These are phyloP conservation scores for Ceratocystis cacaofunesta DNA, from an alignment of 2,329 filamentous ascomycete species.

Conservation along the genomic window DNA sequence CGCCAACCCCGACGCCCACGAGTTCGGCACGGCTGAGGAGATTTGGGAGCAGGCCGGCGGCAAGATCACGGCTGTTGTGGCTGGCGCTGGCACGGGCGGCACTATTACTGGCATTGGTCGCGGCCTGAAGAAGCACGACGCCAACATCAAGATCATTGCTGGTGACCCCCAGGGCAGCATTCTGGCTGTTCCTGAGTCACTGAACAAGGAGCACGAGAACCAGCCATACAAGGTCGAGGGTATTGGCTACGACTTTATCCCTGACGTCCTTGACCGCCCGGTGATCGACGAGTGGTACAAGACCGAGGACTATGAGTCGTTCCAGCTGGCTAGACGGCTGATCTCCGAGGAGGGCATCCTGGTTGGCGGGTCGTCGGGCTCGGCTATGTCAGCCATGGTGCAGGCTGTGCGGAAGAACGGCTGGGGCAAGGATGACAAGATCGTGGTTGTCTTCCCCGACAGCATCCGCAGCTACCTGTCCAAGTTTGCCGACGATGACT, in stretches of 20 bases:
- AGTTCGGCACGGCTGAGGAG: constrained; percentile 87
- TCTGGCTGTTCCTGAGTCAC: constrained; percentile 59
- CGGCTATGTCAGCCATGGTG: constrained; percentile 70
- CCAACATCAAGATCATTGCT: constrained; percentile 72
- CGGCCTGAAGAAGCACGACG: constrained; percentile 76
- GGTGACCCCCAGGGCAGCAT: constrained; percentile 90
- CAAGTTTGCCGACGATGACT: constrained; percentile 98
- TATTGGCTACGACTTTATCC: constrained; percentile 96
- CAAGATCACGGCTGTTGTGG: constrained; percentile 67
- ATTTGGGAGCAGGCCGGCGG: constrained; percentile 86
- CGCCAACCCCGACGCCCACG: constrained; percentile 88
- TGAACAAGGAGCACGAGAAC: constrained; percentile 71
- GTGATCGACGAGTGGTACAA: constrained; percentile 94
- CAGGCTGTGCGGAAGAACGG: constrained; percentile 60
- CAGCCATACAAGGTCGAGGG: constrained; percentile 94
- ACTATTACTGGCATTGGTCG: constrained; percentile 82
- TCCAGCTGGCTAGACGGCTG: constrained; percentile 73
- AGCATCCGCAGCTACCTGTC: constrained; percentile 94
- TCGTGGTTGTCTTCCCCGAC: constrained; percentile 86
- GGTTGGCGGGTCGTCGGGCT: constrained; percentile 85
- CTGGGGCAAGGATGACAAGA: constrained; percentile 69
- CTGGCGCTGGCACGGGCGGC: constrained; percentile 86
- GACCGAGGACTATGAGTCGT: constrained; percentile 84
- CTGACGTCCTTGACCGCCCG: constrained; percentile 72
- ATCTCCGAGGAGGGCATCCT: constrained; percentile 91